Conservation (phyloP, 73 alveolate genomes). For the Tetrahymena elliotti region DNA sequence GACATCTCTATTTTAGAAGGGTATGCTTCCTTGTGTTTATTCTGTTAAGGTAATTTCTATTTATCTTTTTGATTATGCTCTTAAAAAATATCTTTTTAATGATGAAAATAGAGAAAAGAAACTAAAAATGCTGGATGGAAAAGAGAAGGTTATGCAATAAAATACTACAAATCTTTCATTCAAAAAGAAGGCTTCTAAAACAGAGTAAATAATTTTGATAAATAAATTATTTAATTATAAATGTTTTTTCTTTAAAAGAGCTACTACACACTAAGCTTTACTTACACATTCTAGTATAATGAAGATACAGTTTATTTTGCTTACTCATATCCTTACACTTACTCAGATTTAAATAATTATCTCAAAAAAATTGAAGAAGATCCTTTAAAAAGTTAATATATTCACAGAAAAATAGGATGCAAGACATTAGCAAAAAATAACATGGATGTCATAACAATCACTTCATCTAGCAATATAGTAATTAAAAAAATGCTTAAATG, state of each 20-base stretch:
- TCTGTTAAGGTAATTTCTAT: constrained; percentile 1
- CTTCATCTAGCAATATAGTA: constrained; percentile 37
- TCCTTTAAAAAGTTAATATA: constrained; percentile 14
- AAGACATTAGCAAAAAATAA: constrained; percentile 73
- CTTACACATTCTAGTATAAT: constrained; percentile 42
- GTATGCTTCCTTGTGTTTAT: constrained; percentile 27
- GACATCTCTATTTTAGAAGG: constrained; percentile 15
- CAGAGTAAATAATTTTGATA: not conserved
- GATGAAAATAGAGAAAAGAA: not conserved
- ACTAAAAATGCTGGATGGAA: constrained; percentile 9
- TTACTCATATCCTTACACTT: constrained; percentile 94
- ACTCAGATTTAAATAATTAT: constrained; percentile 57
- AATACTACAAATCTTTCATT: constrained; percentile 2
- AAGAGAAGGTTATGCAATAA: constrained; percentile 26
- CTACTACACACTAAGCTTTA: constrained; percentile 56
- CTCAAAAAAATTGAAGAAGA: not conserved
- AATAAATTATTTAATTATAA: not conserved
- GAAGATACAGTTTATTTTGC: constrained; percentile 79
- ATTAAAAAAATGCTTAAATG: too few species aligned
- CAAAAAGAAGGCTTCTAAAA: constrained; percentile 2
- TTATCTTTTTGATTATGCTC: not conserved
- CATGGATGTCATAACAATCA: constrained; percentile 68
- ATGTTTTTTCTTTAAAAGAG: not conserved
- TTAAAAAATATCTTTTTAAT: not conserved
- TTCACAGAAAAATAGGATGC: constrained; percentile 56